A percentile compares a stretch with the other conserved stretches of the same genome.
Conservation (phyloP, 2,329 filamentous ascomycete genomes). For the Fusarium sp. region DNA sequence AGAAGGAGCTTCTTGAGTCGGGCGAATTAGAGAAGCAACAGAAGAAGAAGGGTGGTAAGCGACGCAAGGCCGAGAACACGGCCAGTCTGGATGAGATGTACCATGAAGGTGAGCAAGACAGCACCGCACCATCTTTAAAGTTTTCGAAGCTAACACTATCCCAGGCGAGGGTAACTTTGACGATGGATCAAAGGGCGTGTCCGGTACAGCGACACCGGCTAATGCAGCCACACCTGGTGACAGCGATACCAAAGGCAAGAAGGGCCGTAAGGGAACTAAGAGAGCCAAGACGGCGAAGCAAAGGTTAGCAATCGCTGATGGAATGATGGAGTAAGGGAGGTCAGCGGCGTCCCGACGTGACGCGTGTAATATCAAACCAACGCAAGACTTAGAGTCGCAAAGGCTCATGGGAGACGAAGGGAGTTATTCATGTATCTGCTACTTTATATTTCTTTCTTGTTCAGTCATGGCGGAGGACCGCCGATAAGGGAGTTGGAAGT, state of each 20-base stretch:
- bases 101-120: constrained; percentile 84
- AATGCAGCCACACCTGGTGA: constrained; percentile 87
- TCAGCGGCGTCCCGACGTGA: constrained; percentile 11
- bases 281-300: constrained; percentile 78
- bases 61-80: constrained; percentile 66
- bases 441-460: constrained; percentile 18
- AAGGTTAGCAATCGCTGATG: constrained; percentile 76
- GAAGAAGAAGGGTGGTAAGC: constrained; percentile 71
- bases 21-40: constrained; percentile 75
- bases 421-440: constrained; percentile 37
- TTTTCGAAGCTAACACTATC: constrained; percentile 43
- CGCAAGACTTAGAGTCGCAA: constrained; percentile 27
- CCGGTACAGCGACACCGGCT: constrained; percentile 77
- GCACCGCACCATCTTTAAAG: neutral
- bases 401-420: constrained; percentile 34
- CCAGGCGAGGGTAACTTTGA: constrained; percentile 97
- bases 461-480: constrained; percentile 23
- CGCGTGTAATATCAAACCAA: constrained; percentile 45
- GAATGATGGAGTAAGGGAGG: constrained; percentile 55
- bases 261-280: constrained; percentile 67
- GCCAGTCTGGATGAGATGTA: constrained; percentile 96
- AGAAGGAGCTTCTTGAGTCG: constrained; percentile 85
- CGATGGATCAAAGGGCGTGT: constrained; percentile 76
- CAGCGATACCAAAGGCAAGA: constrained; percentile 65
- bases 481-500: constrained; percentile 42